Percentiles rank a stretch among this genome's conserved stretches.
Conservation (phyloP, 495 filamentous ascomycete species). For the Wilcoxina mikolae region DNA sequence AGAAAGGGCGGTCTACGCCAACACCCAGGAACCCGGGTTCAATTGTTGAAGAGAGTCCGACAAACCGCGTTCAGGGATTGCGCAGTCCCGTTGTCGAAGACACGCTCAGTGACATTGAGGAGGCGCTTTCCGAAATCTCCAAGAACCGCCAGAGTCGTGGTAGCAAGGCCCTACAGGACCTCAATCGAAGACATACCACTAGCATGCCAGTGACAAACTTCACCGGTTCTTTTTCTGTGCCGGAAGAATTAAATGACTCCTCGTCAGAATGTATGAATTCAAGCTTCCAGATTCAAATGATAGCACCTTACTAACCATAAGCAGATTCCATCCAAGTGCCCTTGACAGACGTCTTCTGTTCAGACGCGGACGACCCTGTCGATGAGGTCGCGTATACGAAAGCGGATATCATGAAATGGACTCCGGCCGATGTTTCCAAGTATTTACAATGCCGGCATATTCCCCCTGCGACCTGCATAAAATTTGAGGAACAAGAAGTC, state of each 20-base stretch:
- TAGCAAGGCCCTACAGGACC: constrained; percentile 16
- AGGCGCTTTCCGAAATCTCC: constrained; percentile 85
- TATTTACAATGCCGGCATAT: constrained; percentile 69
- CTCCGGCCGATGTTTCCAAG: constrained; percentile 61
- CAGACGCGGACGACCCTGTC: constrained; percentile 52
- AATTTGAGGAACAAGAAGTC: constrained; percentile 94
- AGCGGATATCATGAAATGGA: constrained; percentile 58
- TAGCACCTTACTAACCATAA: neutral
- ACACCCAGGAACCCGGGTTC: constrained; percentile 5
- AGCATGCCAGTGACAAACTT: constrained; percentile 36
- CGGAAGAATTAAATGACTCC: constrained; percentile 31
- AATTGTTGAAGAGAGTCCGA: constrained; percentile 9
- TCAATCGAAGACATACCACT: constrained; percentile 58
- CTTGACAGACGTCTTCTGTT: constrained; percentile 18
- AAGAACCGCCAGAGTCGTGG: constrained; percentile 15
- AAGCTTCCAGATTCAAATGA: neutral
- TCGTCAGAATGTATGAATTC: constrained; percentile 15
- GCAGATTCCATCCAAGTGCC: constrained; percentile 23
- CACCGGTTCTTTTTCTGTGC: constrained; percentile 13
- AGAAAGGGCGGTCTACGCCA: constrained; percentile 16
- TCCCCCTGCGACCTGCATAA: constrained; percentile 71
- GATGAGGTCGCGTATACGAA: constrained; percentile 38
- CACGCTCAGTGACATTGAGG: constrained; percentile 90
- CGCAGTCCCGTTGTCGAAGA: constrained; percentile 88
- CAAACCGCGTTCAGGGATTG: constrained; percentile 29